A percentile compares a stretch with the other conserved stretches of the same genome.
These are phyloP conservation scores for Carex littledalei DNA, from an alignment of 176 grass and related monocot genomes.

Conservation along the genomic window DNA sequence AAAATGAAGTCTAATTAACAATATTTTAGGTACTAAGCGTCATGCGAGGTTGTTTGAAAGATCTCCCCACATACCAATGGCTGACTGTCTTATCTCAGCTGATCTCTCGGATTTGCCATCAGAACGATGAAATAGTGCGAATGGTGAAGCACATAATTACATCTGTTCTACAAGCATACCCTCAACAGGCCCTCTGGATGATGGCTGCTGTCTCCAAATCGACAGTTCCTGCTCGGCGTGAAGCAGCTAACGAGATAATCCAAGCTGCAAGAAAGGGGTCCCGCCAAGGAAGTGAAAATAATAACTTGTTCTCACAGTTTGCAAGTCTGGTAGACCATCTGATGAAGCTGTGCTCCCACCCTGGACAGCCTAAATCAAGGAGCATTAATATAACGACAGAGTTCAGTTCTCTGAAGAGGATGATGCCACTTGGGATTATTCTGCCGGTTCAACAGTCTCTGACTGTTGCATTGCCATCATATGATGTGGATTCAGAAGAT, in stretches of 20 bases:
- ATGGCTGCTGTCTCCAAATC: constrained; percentile 98
- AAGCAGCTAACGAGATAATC: constrained; percentile 84
- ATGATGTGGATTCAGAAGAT: constrained; percentile 53
- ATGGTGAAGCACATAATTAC: constrained; percentile 67
- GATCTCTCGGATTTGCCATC: constrained; percentile 91
- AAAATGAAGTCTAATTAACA: neutral
- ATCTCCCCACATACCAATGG: constrained; percentile 96
- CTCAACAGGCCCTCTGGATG: constrained; percentile 98
- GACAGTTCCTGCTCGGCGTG: constrained; percentile 61
- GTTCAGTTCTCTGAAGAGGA: constrained; percentile 97
- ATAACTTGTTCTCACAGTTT: constrained; percentile 64
- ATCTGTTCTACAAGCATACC: constrained; percentile 69
- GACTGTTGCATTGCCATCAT: constrained; percentile 82
- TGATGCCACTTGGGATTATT: constrained; percentile 98
- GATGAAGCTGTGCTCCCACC: constrained; percentile 91
- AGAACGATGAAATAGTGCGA: constrained; percentile 61
- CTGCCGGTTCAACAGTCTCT: constrained; percentile 93
- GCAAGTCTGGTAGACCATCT: constrained; percentile 76
- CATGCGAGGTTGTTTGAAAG: constrained; percentile 73
- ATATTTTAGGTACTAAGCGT: constrained; percentile 50
- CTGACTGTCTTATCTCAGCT: constrained; percentile 95
- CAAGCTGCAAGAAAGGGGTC: constrained; percentile 63
- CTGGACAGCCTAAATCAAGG: constrained; percentile 61
- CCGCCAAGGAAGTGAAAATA: constrained; percentile 47
- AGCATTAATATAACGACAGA: constrained; percentile 86